Evolutionary conservation across 495 filamentous ascomycete species (phyloP).

Genomic region (Trypethelium eluteriae): DNA sequence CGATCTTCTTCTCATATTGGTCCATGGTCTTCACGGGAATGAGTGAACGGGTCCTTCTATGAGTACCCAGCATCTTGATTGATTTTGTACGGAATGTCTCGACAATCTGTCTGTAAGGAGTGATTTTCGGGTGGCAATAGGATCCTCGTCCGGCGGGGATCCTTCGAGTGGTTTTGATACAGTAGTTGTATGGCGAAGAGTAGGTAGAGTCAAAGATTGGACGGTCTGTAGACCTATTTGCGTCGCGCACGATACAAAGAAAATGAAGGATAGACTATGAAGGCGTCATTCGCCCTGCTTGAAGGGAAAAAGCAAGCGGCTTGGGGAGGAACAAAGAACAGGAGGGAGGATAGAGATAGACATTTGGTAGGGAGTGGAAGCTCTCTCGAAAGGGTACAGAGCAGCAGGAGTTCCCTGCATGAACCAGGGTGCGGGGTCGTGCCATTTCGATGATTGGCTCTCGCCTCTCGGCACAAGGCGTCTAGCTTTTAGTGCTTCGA

Average conservation of each 20-base stretch:
- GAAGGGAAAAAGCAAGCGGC: background rate
- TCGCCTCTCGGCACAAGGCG: background rate
- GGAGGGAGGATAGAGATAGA: background rate
- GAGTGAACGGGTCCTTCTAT: slow-evolving; percentile 10
- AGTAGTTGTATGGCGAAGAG: background rate
- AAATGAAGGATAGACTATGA: background rate
- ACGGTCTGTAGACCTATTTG: background rate
- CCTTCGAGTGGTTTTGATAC: background rate
- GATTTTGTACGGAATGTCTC: background rate
- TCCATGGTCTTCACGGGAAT: slow-evolving; percentile 8
- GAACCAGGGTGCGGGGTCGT: background rate
- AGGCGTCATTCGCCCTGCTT: background rate
- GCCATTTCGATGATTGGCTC: background rate
- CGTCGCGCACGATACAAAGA: background rate
- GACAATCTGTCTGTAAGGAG: background rate
- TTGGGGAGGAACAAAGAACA: background rate
- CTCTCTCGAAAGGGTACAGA: background rate
- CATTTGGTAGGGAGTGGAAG: background rate
- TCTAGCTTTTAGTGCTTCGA: background rate
- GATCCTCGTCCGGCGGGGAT: slow-evolving; percentile 9
- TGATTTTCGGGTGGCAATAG: background rate
- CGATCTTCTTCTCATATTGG: slow-evolving; percentile 4
- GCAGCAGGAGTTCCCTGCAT: background rate
- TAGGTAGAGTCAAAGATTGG: background rate
- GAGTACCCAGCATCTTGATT: slow-evolving; percentile 3